These are phyloP conservation scores for Royoungia palumana DNA, from an alignment of 768 basidiomycete genomes.

Conservation along the genomic window DNA sequence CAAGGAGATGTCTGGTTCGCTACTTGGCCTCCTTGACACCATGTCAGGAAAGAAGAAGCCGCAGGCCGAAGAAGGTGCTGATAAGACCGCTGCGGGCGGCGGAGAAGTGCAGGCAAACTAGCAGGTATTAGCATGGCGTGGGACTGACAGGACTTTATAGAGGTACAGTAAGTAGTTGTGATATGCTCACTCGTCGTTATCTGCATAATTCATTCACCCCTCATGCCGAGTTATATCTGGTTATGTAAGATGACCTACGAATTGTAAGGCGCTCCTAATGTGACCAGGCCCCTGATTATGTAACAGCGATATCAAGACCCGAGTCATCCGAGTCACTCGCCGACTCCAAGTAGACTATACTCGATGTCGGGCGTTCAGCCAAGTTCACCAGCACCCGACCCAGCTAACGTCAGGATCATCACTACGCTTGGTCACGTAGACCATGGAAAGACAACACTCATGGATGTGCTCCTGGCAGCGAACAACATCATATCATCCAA, in stretches of 20 bases:
- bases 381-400: conserved; percentile 23
- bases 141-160: too few relatives aligned
- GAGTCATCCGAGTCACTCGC: too few relatives aligned
- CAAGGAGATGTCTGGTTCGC: conserved; percentile 44
- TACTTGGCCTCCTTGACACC: conserved; percentile 32
- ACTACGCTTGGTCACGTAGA: conserved; percentile 90
- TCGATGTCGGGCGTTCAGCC: conserved; percentile 21
- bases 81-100: conserved; percentile 7
- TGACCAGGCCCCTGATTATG: too few relatives aligned
- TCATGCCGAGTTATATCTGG: too few relatives aligned
- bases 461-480: conserved; percentile 92
- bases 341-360: conserved; percentile 3
- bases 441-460: conserved; percentile 94
- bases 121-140: not conserved
- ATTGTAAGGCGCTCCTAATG: too few relatives aligned
- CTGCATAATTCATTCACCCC: too few relatives aligned
- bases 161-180: too few relatives aligned
- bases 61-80: not conserved
- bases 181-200: too few relatives aligned
- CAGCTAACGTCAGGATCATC: conserved; percentile 64
- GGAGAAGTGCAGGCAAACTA: conserved; percentile 10
- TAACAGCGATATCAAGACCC: too few relatives aligned
- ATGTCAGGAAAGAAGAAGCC: conserved; percentile 26
- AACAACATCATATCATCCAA: conserved; percentile 95
- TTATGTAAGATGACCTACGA: too few relatives aligned